phyloP scores from a whole-genome alignment of 345 rosid genomes.

The Pugionium dolabratum region DNA sequence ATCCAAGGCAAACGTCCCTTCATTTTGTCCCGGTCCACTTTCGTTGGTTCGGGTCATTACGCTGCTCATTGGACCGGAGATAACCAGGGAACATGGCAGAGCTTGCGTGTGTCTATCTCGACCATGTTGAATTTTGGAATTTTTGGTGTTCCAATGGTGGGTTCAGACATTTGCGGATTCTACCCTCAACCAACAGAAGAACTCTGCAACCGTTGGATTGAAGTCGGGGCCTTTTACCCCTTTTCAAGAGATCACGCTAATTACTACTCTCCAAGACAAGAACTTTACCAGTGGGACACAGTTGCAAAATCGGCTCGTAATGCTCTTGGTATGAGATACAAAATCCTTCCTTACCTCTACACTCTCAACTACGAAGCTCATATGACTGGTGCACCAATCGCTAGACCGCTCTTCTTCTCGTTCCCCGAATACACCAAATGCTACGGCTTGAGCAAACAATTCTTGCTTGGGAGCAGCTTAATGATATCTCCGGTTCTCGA shows the following conservation, averaged over 20 bases:
- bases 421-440: constrained; percentile 66
- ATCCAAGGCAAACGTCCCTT: constrained; percentile 90
- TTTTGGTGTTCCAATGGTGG: constrained; percentile 96
- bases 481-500: constrained; percentile 95
- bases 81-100: constrained; percentile 89
- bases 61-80: constrained; percentile 99
- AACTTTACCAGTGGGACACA: constrained; percentile 91
- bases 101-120: constrained; percentile 82
- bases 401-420: constrained; percentile 96
- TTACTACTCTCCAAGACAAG: constrained; percentile 89
- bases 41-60: constrained; percentile 86
- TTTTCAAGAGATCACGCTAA: constrained; percentile 97
- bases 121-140: constrained; percentile 89
- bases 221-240: constrained; percentile 91
- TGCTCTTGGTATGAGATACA: constrained; percentile 96
- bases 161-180: constrained; percentile 94
- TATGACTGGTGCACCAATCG: constrained; percentile 75
- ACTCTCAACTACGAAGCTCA: constrained; percentile 82
- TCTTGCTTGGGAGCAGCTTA: constrained; percentile 81
- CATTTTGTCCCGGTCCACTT: constrained; percentile 84
- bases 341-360: constrained; percentile 81
- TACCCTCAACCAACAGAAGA: constrained; percentile 91
- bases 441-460: constrained; percentile 82
- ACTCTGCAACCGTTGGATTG: constrained; percentile 97
- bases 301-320: constrained; percentile 84